Evolutionary conservation across 441 rosid species (phyloP), one percentile per base, ranked within the genome.

Genomic region (Viola pubescens): DNA sequence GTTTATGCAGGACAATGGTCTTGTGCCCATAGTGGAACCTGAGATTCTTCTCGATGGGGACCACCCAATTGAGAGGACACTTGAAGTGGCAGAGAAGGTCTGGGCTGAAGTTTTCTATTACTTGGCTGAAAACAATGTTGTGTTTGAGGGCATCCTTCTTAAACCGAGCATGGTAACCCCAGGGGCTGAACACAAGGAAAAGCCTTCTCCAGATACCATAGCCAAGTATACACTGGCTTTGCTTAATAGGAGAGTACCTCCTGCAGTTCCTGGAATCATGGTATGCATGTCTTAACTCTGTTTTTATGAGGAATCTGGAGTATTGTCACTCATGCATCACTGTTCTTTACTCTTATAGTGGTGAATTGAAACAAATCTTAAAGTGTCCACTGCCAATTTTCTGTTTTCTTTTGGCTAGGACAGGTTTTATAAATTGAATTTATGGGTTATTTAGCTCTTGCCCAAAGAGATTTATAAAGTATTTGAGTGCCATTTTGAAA

Each of bases 131-230:
- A 90, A 88, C 84, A 90, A 90, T 70, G 97, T 94, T 6, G 5
- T 77, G 64, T 81, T 94, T 6, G 99, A 94, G 72, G 99, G 99
- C 44, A 94, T 94, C 70, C 74, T 94, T 48, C 88, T 94, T 55
- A 94, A 94, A 75, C 99, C 99, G 7, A 94, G 99, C 87, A 94
- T 94, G 99, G 99, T 94, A 39, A 90, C 96, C 11, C 97, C 97
- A 5, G 99, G 99, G 1, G 96, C 99, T 52, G 99, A 90, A 71
- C 96, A 88, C 78, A 90, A 82, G 74, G 81, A 83, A 66, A 90
- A 71, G 85, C 96, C 97, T 61, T 82, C 94, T 48, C 95, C 99
- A 0, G 91, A 81, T 70, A 82, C 82, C 37, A 82, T 94, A 57
- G 97, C 99, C 62, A 79, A 90, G 65, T 80, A 75, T 62, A 94